These are phyloP conservation scores for Drosera spatulata DNA, from an alignment of 179 eudicot species.

Conservation along the genomic window DNA sequence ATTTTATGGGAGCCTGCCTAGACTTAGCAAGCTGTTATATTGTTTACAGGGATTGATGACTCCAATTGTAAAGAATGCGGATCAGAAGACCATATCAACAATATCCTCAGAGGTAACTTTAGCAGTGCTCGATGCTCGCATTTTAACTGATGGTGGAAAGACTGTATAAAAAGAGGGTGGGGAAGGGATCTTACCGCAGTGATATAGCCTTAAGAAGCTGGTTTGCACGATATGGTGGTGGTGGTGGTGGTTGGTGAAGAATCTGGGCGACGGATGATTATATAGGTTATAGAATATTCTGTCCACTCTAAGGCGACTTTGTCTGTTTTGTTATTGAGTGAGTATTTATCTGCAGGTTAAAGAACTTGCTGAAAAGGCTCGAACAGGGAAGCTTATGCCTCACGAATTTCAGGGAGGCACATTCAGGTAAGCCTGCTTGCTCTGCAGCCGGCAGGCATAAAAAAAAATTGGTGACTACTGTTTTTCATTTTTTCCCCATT, in stretches of 20 bases:
- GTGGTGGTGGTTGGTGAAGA: no score
- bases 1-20: background rate
- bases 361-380: constrained; percentile 89
- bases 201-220: no score
- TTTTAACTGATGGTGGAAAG: no score
- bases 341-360: constrained; percentile 44
- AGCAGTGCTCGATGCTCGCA: background rate
- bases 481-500: background rate
- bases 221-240: no score
- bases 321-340: background rate
- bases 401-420: constrained; percentile 98
- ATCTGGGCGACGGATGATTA: no score
- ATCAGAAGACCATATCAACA: constrained; percentile 86
- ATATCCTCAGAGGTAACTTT: constrained; percentile 75
- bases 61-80: constrained; percentile 86
- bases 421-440: constrained; percentile 43
- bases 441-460: no score
- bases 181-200: no score
- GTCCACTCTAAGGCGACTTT: background rate
- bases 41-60: constrained; percentile 89
- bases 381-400: constrained; percentile 82
- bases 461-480: no score
- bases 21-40: constrained; percentile 11
- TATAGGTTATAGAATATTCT: background rate
- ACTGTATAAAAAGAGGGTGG: no score